phyloP scores from a whole-genome alignment of 345 rosid species.

The Arabidopsis arenosa region DNA sequence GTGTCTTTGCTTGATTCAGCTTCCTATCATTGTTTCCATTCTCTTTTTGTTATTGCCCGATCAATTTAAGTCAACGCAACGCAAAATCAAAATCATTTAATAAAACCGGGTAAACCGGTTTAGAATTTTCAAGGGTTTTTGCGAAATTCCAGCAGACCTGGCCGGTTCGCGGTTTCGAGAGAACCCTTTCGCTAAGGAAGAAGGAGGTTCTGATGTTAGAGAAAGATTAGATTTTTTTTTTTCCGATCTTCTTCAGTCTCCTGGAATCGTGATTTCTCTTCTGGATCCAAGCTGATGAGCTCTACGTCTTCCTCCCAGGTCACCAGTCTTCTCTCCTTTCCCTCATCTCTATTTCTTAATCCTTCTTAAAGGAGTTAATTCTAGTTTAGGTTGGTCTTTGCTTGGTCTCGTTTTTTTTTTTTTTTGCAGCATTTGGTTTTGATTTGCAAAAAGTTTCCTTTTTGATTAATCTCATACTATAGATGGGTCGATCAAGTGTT shows the following conservation, averaged over 20 bases:
- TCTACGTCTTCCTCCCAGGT: conserved; percentile 36
- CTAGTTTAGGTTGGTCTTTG: conserved; percentile 10
- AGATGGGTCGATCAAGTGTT: not conserved
- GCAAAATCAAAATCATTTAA: not conserved
- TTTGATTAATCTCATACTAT: not conserved
- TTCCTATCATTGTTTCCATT: not conserved
- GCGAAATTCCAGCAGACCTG: no score
- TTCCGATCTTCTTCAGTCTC: conserved; percentile 1
- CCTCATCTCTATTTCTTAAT: not conserved
- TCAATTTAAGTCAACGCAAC: conserved; percentile 38
- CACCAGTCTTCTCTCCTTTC: not conserved
- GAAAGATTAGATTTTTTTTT: not conserved
- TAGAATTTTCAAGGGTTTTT: not conserved
- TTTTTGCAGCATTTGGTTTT: conserved; percentile 2
- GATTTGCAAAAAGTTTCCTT: conserved; percentile 7
- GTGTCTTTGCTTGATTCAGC: not conserved
- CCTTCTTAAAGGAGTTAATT: not conserved
- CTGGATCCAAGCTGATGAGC: conserved; percentile 28
- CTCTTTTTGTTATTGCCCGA: conserved; percentile 25
- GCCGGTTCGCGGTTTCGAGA: conserved; percentile 1
- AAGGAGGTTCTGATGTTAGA: not conserved
- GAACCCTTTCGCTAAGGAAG: not conserved
- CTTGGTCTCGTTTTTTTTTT: conserved; percentile 13
- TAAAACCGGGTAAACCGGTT: conserved; percentile 1
- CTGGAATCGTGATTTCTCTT: conserved; percentile 13